phyloP scores from a whole-genome alignment of 2,329 filamentous ascomycete genomes.

The Xylaria sp. region DNA sequence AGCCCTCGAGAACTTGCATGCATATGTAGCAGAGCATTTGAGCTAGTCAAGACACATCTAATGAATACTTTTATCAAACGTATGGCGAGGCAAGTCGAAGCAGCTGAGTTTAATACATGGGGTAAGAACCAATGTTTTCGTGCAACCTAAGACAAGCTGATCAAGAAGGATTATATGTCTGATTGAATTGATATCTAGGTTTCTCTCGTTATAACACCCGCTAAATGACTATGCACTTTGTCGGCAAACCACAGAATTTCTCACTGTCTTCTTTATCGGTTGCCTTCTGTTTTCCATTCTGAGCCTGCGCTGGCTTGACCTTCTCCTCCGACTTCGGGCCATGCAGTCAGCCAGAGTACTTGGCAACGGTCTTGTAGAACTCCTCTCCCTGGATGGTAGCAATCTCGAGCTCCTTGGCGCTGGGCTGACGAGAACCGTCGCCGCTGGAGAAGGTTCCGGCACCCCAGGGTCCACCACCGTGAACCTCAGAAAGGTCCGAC shows the following conservation, averaged over 20 bases:
- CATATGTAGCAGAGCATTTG: conserved; percentile 54
- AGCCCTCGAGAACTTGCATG: conserved; percentile 64
- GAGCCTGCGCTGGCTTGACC: conserved; percentile 24
- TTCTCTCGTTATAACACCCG: conserved; percentile 1
- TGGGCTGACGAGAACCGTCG: conserved; percentile 87
- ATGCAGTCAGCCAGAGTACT: conserved; percentile 83
- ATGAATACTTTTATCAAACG: background rate
- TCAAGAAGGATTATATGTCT: conserved; percentile 7
- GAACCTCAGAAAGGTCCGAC: conserved; percentile 78
- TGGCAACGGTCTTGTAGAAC: conserved; percentile 82
- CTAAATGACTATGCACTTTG: conserved; percentile 72
- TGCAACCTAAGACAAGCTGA: background rate
- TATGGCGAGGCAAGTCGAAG: background rate
- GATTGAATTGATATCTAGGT: conserved; percentile 10
- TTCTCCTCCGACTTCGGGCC: conserved; percentile 50
- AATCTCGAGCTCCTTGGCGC: conserved; percentile 77
- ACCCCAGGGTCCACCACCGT: conserved; percentile 91
- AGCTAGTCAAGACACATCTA: background rate
- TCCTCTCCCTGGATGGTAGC: conserved; percentile 84
- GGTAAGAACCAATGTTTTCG: background rate
- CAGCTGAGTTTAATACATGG: background rate
- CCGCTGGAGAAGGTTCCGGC: conserved; percentile 85
- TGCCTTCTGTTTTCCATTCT: conserved; percentile 35
- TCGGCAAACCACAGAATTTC: conserved; percentile 80
- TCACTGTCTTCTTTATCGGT: conserved; percentile 61